Percentiles rank a stretch among this genome's conserved stretches.
Conservation (phyloP, 2,329 filamentous ascomycete species). For the Rosellinia necatrix region DNA sequence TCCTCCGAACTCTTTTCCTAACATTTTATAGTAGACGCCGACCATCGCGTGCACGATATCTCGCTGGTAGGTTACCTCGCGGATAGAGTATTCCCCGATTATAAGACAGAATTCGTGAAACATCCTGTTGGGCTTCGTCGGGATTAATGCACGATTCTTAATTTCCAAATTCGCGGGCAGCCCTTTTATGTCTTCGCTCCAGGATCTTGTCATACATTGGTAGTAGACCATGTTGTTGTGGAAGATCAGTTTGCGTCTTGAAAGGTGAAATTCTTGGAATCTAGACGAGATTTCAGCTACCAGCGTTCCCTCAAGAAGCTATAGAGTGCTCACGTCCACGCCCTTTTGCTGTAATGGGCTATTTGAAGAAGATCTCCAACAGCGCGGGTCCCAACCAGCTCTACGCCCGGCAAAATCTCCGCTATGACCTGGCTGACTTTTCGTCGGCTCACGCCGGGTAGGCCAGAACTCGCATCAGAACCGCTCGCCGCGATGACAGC, state of each 20-base stretch:
- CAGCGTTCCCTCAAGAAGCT: neutral
- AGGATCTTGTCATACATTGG: neutral
- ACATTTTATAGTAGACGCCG: neutral
- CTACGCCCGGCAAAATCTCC: neutral
- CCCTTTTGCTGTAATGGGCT: neutral
- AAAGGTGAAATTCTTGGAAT: constrained; percentile 4
- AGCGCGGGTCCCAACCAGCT: neutral
- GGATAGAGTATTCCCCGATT: neutral
- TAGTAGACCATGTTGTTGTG: neutral
- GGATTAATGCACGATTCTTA: neutral
- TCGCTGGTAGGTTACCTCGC: neutral
- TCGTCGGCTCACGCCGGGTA: neutral
- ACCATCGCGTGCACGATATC: neutral
- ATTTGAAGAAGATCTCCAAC: neutral
- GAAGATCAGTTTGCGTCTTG: constrained; percentile 4
- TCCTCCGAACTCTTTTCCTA: neutral
- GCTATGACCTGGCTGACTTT: neutral
- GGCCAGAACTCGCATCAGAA: neutral
- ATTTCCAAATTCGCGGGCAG: neutral
- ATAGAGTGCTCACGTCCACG: neutral
- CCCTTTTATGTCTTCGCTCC: constrained; percentile 1
- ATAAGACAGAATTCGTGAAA: neutral
- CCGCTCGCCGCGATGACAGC: constrained; percentile 1
- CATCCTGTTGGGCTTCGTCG: constrained; percentile 15
- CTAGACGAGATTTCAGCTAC: neutral